These are phyloP conservation scores for Paxillus ammoniavirescens DNA, from an alignment of 768 basidiomycete species.

Conservation along the genomic window DNA sequence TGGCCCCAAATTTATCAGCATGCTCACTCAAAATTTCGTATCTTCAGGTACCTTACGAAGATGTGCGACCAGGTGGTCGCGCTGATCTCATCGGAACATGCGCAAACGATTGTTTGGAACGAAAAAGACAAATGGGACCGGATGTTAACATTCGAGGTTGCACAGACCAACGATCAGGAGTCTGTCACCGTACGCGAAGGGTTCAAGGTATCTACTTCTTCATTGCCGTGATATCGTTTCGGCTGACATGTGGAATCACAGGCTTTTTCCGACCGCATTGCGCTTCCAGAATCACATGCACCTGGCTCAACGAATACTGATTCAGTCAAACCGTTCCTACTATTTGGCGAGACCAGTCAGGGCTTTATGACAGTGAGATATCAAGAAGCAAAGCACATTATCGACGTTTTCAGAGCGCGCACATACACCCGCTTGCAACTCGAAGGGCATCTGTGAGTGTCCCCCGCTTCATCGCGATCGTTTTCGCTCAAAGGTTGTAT, in stretches of 20 bases:
- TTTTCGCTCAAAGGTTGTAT: background rate
- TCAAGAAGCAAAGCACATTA: conserved; percentile 6
- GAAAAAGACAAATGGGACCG: too few species aligned
- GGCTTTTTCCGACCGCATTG: conserved; percentile 14
- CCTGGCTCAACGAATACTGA: conserved; percentile 7
- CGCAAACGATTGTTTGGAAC: conserved; percentile 43
- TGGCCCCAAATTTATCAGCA: background rate
- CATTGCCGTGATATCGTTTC: background rate
- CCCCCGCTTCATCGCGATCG: background rate
- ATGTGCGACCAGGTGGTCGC: conserved; percentile 54
- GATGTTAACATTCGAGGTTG: too few species aligned
- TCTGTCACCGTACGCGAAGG: conserved; percentile 41
- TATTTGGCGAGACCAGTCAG: conserved; percentile 42
- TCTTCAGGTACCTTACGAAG: conserved; percentile 54
- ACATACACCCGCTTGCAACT: conserved; percentile 12
- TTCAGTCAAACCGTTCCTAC: conserved; percentile 25
- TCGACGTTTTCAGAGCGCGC: background rate
- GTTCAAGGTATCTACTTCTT: conserved; percentile 39
- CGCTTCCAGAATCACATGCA: conserved; percentile 2
- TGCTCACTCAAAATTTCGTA: background rate
- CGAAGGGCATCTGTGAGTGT: conserved; percentile 17
- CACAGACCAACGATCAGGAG: too few species aligned
- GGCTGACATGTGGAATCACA: background rate
- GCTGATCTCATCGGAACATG: conserved; percentile 49
- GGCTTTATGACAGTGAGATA: conserved; percentile 38